Evolutionary conservation across 495 filamentous ascomycete species (phyloP), one percentile per base, ranked within the genome.

Genomic region (Talaromyces stipitatus): DNA sequence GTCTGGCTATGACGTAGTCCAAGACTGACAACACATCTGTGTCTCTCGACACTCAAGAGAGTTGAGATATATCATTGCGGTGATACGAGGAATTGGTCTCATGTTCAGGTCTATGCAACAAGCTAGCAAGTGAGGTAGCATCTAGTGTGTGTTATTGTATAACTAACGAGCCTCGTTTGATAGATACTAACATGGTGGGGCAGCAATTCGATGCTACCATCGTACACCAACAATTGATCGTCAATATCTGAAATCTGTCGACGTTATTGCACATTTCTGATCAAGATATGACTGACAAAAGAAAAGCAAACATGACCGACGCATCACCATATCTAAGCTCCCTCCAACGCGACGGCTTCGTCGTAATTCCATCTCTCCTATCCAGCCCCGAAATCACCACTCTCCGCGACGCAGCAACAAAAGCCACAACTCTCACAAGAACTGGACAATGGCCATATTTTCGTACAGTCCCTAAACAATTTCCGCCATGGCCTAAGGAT

Each of bases 381-480:
- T 66, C 70, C 29, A 58, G 72, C 8, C 53, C 66, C 32, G 75
- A 84, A 58, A 64, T 85, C 45, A 27, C 60, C 50, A 61, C 69
- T 50, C 85, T 90, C 61, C 83, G 82, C 65, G 54, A 63, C 58
- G 81, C 81, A 41, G 78, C 82, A 43, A 58, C 66, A 14, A 61
- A 72, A 60, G 75, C 81, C 18, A 84, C 82, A 32, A 63, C 68
- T 12, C 72, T 79, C 55, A 83, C 87, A 36, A 80, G 83, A 59
- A 52, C 73, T 11, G 88, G 88, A 26, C 36, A 70, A 53, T 94
- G 89, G 89, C 87, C 86, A 11, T 78, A 86, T 74, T 82, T 94
- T 69, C 85, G 89, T 64, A 91, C 87, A 3, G 82, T 91, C 22
- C 87, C 86, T 48, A 91, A 91, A 64, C 89, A 92, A 69, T 94